A percentile compares a stretch with the other conserved stretches of the same genome.
phyloP scores from a whole-genome alignment of 345 rosid genomes.

The Rhodomyrtus tomentosa region DNA sequence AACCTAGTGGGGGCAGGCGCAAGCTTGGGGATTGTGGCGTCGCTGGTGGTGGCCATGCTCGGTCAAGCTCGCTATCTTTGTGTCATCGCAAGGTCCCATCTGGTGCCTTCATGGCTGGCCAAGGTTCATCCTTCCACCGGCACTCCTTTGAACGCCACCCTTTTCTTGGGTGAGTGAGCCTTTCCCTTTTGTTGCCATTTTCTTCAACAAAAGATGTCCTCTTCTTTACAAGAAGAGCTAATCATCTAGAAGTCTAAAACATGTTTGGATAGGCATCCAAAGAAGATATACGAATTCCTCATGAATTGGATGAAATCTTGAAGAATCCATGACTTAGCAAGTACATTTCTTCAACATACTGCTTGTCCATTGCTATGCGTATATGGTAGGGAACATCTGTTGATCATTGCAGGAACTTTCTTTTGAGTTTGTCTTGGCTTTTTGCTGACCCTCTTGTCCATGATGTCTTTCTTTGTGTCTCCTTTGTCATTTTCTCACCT shows the following conservation, averaged over 20 bases:
- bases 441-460: background rate
- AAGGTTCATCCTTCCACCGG: constrained; percentile 94
- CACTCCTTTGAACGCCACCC: constrained; percentile 90
- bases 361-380: background rate
- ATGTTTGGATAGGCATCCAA: background rate
- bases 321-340: background rate
- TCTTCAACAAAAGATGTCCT: background rate
- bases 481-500: background rate
- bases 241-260: background rate
- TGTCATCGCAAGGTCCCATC: constrained; percentile 77
- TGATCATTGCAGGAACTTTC: background rate
- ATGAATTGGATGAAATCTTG: background rate
- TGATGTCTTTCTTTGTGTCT: background rate
- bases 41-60: constrained; percentile 89
- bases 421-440: background rate
- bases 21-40: constrained; percentile 88
- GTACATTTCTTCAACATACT: background rate
- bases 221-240: background rate
- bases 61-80: constrained; percentile 98
- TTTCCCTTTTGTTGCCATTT: background rate
- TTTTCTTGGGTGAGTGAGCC: constrained; percentile 57
- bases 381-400: background rate
- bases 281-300: background rate
- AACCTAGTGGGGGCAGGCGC: constrained; percentile 92
- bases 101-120: constrained; percentile 84